These are phyloP conservation scores for Gynochthodes officinalis DNA, from an alignment of 257 asterid genomes.

Conservation along the genomic window DNA sequence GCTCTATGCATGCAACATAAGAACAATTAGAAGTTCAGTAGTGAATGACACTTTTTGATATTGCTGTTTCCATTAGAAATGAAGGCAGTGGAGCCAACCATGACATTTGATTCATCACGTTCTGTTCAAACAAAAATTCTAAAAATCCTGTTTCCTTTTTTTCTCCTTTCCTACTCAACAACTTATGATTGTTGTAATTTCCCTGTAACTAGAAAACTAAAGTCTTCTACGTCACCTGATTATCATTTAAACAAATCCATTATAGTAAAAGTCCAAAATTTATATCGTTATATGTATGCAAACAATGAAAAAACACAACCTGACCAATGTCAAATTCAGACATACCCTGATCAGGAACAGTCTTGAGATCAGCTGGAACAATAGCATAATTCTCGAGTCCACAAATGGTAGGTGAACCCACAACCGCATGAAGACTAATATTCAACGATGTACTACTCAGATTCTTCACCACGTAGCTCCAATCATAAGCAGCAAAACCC, in stretches of 20 bases:
- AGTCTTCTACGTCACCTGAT: not conserved
- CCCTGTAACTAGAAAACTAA: not conserved
- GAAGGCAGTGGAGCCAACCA: not conserved
- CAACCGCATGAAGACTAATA: constrained; percentile 69
- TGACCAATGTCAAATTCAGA: not conserved
- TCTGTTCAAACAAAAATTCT: not conserved
- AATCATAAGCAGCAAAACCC: constrained; percentile 75
- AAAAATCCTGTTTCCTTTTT: not conserved
- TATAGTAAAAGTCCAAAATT: not conserved
- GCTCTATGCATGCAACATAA: not conserved
- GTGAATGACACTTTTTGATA: not conserved
- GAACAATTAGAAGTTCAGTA: not conserved
- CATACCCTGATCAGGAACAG: constrained; percentile 77
- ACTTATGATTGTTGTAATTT: not conserved
- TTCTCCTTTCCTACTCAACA: constrained; percentile 3
- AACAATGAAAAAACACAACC: not conserved
- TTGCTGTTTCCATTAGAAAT: not conserved
- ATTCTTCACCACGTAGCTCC: constrained; percentile 72
- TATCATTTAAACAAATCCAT: not conserved
- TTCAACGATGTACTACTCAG: constrained; percentile 54
- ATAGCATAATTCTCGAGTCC: constrained; percentile 95
- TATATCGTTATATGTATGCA: not conserved
- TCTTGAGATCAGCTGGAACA: constrained; percentile 73
- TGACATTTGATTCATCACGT: not conserved
- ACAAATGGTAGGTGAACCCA: constrained; percentile 72